Evolutionary conservation across 1,139 yeast species (phyloP), one percentile per base, ranked within the genome.

Genomic region (Yamadazyma sp.): DNA sequence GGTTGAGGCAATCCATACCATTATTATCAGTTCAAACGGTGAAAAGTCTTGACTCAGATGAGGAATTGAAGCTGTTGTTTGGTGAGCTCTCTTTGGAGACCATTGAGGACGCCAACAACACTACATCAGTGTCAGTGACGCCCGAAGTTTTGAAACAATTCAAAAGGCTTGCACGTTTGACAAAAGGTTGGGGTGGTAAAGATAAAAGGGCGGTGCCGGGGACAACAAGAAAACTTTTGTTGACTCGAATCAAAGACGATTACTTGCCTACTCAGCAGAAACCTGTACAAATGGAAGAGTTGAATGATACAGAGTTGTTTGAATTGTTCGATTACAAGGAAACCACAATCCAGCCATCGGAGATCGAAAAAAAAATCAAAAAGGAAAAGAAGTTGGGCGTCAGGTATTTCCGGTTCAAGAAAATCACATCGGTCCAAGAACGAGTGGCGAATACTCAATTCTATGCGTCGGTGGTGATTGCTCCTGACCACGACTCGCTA

Each of bases 111-210:
- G 91, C 88, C 0, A 87, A 84, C 48, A 74, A 85, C 6, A 69
- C 82, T 4, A 66, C 82, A 1, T 69, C 83, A 1, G 55, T 75
- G 24, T 79, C 83, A 23, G 73, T 79, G 1, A 72, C 85, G 0
- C 89, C 89, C 1, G 89, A 83, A 47, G 73, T 80, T 10, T 61
- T 84, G 42, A 77, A 73, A 38, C 87, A 81, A 51, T 78, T 82
- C 48, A 82, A 79, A 50, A 72, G 75, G 45, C 48, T 84, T 47
- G 80, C 84, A 9, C 72, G 80, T 43, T 61, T 83, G 20, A 79
- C 86, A 1, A 72, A 87, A 49, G 88, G 88, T 16, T 87, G 95
- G 94, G 83, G 89, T 36, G 95, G 95, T 0, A 77, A 79, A 48
- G 95, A 87, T 54, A 79, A 83, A 42, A 63, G 84, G 37, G 67